Evolutionary conservation across 2,329 filamentous ascomycete species (phyloP).

Genomic region (Chalaropsis ovoidea): DNA sequence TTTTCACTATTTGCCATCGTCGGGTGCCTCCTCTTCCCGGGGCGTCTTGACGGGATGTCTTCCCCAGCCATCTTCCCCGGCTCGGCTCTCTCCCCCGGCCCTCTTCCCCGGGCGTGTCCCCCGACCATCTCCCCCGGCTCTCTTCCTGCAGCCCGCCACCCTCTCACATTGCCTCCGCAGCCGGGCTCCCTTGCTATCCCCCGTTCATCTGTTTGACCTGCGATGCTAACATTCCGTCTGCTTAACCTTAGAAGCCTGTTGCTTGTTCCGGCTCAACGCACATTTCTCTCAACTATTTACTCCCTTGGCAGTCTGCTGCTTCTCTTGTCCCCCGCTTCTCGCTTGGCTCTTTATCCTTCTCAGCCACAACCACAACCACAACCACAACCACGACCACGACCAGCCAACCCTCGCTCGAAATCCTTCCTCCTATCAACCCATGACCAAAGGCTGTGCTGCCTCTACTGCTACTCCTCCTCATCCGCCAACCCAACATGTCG

Average conservation of each 20-base stretch:
- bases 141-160: neutral
- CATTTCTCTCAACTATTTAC: neutral
- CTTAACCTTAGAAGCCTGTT: neutral
- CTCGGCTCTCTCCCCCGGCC: neutral
- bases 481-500: slow-evolving; percentile 41
- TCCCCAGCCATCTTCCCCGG: neutral
- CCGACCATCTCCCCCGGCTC: neutral
- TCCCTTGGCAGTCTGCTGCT: neutral
- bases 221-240: neutral
- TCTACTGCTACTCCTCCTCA: neutral
- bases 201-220: neutral
- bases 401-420: neutral
- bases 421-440: neutral
- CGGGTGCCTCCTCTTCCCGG: too few relatives aligned
- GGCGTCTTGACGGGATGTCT: too few relatives aligned
- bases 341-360: neutral
- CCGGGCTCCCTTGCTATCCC: neutral
- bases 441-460: too few relatives aligned
- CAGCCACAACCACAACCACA: neutral
- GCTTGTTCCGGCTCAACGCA: neutral
- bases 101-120: too few relatives aligned
- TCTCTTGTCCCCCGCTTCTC: slow-evolving; percentile 7
- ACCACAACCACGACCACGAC: neutral
- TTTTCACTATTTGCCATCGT: too few relatives aligned
- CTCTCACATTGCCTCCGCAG: neutral